Conservation (phyloP, 2,329 filamentous ascomycete species). For the Madurella mycetomatis region DNA sequence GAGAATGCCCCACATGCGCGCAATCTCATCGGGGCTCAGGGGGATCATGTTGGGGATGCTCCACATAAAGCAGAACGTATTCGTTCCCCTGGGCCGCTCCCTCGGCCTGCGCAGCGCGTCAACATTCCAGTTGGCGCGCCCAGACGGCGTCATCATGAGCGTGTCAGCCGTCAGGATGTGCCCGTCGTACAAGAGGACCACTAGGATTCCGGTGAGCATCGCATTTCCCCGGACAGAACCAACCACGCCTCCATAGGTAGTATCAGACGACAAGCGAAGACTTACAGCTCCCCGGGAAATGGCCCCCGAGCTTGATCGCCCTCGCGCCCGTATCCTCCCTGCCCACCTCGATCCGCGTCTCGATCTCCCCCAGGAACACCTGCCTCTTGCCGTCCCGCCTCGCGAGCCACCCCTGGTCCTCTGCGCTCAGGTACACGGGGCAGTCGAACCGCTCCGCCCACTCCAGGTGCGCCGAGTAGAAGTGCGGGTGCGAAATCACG, state of each 20-base stretch:
- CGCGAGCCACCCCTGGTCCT: slow-evolving; percentile 63
- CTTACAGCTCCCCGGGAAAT: slow-evolving; percentile 65
- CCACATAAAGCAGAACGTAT: slow-evolving; percentile 69
- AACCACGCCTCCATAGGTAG: neutral
- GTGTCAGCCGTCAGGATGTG: slow-evolving; percentile 74
- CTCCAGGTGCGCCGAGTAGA: slow-evolving; percentile 70
- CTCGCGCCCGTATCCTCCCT: slow-evolving; percentile 44
- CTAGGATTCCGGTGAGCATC: slow-evolving; percentile 1
- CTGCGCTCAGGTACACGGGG: slow-evolving; percentile 62
- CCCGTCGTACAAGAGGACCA: slow-evolving; percentile 58
- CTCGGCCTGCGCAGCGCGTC: slow-evolving; percentile 38
- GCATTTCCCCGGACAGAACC: no score
- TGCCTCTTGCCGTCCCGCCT: slow-evolving; percentile 38
- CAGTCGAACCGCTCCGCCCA: slow-evolving; percentile 68
- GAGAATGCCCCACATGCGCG: slow-evolving; percentile 65
- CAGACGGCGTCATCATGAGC: slow-evolving; percentile 63
- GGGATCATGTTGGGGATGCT: slow-evolving; percentile 73
- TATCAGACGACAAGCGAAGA: no score
- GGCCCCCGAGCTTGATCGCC: slow-evolving; percentile 68
- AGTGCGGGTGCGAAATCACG: slow-evolving; percentile 76
- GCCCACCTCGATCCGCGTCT: slow-evolving; percentile 38
- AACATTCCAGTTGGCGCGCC: slow-evolving; percentile 43
- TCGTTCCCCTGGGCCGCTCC: slow-evolving; percentile 40
- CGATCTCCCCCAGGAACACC: slow-evolving; percentile 42
- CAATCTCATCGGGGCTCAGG: slow-evolving; percentile 58